A percentile compares a stretch with the other conserved stretches of the same genome.
phyloP scores from a whole-genome alignment of 768 basidiomycete genomes.

The Psilocybe tampanensis region DNA sequence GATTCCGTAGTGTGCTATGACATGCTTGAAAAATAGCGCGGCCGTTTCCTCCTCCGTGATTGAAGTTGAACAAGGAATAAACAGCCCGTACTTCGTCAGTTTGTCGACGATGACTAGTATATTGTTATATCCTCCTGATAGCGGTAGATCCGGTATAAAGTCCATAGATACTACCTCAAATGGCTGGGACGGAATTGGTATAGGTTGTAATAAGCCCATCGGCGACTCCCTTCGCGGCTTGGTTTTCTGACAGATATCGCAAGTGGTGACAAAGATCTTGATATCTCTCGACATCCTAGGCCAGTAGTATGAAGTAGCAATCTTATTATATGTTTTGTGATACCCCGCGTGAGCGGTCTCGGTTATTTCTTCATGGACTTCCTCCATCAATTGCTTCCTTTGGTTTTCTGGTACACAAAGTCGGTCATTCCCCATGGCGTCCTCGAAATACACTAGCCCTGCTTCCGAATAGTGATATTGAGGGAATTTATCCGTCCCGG shows the following conservation, averaged over 20 bases:
- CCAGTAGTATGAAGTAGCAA: constrained; percentile 31
- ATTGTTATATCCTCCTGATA: constrained; percentile 27
- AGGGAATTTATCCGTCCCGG: too few relatives aligned
- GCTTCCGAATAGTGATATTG: too few relatives aligned
- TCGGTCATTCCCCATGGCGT: constrained; percentile 18
- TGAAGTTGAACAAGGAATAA: constrained; percentile 33
- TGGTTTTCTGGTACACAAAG: constrained; percentile 29
- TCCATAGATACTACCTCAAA: constrained; percentile 36
- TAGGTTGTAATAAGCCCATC: constrained; percentile 34
- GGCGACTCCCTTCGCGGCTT: constrained; percentile 27
- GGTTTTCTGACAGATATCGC: constrained; percentile 30
- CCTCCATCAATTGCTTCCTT: constrained; percentile 19
- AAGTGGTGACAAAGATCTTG: constrained; percentile 21
- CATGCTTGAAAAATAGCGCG: constrained; percentile 28
- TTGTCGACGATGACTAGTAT: constrained; percentile 37
- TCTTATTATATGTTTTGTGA: constrained; percentile 22
- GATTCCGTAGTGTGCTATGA: constrained; percentile 26
- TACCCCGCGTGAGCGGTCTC: constrained; percentile 33
- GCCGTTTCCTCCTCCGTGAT: constrained; percentile 30
- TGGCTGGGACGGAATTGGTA: constrained; percentile 32
- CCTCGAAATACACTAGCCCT: too few relatives aligned
- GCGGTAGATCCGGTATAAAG: constrained; percentile 36
- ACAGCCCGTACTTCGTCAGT: constrained; percentile 40
- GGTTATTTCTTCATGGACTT: constrained; percentile 22
- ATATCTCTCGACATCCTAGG: constrained; percentile 28